Percentiles rank a stretch among this genome's conserved stretches.
Conservation (phyloP, 1,284 basidiomycete species). For the Ceratobasidium sp. region DNA sequence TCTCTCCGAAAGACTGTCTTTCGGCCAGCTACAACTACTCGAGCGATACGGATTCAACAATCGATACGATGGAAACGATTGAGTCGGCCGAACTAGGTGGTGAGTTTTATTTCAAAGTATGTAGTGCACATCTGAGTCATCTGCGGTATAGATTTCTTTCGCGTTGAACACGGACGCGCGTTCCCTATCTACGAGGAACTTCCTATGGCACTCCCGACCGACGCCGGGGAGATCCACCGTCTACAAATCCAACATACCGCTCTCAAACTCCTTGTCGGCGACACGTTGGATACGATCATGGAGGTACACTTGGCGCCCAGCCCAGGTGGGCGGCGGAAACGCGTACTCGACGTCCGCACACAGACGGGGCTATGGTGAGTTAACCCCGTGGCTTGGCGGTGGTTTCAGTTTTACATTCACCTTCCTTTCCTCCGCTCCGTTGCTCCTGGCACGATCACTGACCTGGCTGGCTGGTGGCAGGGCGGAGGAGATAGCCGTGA, state of each 20-base stretch:
- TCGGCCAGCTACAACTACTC: neutral
- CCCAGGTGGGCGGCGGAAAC: conserved; percentile 26
- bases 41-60: conserved; percentile 7
- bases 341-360: conserved; percentile 42
- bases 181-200: conserved; percentile 42
- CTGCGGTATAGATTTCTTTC: conserved; percentile 43
- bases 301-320: neutral
- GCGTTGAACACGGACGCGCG: conserved; percentile 41
- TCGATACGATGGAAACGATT: conserved; percentile 3
- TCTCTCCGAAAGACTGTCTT: neutral
- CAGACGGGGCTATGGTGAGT: conserved; percentile 43
- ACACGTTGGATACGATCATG: neutral
- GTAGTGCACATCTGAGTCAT: neutral
- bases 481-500: conserved; percentile 44
- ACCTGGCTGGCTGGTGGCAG: neutral
- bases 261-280: conserved; percentile 40
- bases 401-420: neutral
- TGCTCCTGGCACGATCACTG: neutral
- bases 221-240: conserved; percentile 34
- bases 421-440: neutral
- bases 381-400: neutral
- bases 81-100: neutral
- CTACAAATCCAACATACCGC: conserved; percentile 38
- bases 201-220: conserved; percentile 40
- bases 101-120: neutral